Conservation (phyloP, 352 stramenopile genomes). For the Pythium sukuiense region DNA sequence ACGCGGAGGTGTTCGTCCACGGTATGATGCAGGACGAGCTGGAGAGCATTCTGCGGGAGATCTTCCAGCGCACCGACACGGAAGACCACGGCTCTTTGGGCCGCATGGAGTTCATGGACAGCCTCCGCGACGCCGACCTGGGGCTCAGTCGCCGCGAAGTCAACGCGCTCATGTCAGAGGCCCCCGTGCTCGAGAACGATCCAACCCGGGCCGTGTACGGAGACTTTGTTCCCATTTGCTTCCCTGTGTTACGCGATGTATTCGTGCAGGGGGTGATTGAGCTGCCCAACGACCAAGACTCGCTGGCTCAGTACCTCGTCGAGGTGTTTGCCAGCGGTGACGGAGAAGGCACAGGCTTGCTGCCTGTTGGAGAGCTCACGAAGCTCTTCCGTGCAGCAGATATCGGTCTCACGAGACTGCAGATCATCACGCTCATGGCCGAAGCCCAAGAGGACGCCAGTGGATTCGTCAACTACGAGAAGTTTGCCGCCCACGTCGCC, state of each 20-base stretch:
- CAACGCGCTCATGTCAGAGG: constrained; percentile 77
- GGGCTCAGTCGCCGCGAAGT: constrained; percentile 68
- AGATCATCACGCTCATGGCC: constrained; percentile 68
- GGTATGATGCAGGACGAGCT: constrained; percentile 82
- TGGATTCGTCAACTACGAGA: constrained; percentile 76
- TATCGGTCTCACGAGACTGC: constrained; percentile 71
- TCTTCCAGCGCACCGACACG: constrained; percentile 65
- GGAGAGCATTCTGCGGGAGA: constrained; percentile 75
- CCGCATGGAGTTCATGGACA: constrained; percentile 64
- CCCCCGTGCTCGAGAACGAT: constrained; percentile 35
- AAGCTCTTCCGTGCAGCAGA: constrained; percentile 59
- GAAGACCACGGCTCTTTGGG: constrained; percentile 49
- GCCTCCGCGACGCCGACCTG: constrained; percentile 66
- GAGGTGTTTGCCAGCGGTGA: constrained; percentile 77
- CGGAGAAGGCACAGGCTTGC: constrained; percentile 53
- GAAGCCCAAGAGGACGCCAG: constrained; percentile 77
- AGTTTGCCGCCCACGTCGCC: constrained; percentile 60
- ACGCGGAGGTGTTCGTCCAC: constrained; percentile 61
- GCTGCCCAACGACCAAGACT: constrained; percentile 61
- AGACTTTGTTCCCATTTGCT: constrained; percentile 67
- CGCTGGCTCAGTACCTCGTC: constrained; percentile 65
- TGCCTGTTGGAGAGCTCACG: constrained; percentile 61
- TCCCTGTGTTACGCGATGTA: constrained; percentile 50
- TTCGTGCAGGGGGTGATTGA: constrained; percentile 63
- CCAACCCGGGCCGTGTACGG: constrained; percentile 36